A percentile compares a stretch with the other conserved stretches of the same genome.
Conservation (phyloP, 768 basidiomycete genomes). For the Lactarius tabidus region DNA sequence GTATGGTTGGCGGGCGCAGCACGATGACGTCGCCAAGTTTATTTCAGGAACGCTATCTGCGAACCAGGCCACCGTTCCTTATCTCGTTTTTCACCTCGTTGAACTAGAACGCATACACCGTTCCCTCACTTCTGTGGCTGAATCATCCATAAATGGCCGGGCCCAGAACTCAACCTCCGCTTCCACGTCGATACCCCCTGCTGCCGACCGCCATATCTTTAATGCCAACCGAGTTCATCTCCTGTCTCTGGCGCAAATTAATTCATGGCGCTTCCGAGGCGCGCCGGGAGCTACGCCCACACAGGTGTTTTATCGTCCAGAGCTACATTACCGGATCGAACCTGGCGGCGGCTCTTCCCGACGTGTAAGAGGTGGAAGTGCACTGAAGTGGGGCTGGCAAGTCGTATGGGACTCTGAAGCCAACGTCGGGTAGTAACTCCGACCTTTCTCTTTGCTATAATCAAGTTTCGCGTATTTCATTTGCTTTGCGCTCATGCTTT, state of each 20-base stretch:
- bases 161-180: slow-evolving; percentile 24
- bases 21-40: slow-evolving; percentile 16
- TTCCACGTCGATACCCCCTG: slow-evolving; percentile 7
- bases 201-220: slow-evolving; percentile 47
- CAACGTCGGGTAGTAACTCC: not conserved
- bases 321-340: slow-evolving; percentile 20
- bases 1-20: slow-evolving; percentile 43
- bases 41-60: not conserved
- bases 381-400: slow-evolving; percentile 25
- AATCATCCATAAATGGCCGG: not conserved
- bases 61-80: slow-evolving; percentile 7
- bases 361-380: slow-evolving; percentile 12
- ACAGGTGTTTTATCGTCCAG: slow-evolving; percentile 15
- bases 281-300: slow-evolving; percentile 43
- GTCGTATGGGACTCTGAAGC: slow-evolving; percentile 24
- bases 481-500: not conserved
- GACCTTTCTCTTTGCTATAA: not conserved
- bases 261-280: slow-evolving; percentile 36
- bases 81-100: slow-evolving; percentile 16
- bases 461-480: slow-evolving; percentile 2
- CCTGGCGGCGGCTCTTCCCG: slow-evolving; percentile 5
- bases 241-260: slow-evolving; percentile 58
- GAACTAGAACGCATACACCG: slow-evolving; percentile 2
- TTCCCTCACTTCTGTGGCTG: not conserved
- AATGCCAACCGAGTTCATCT: slow-evolving; percentile 59